Evolutionary conservation across 164 flowering plant genomes (phyloP).

Genomic region (Cinnamomum micranthum): DNA sequence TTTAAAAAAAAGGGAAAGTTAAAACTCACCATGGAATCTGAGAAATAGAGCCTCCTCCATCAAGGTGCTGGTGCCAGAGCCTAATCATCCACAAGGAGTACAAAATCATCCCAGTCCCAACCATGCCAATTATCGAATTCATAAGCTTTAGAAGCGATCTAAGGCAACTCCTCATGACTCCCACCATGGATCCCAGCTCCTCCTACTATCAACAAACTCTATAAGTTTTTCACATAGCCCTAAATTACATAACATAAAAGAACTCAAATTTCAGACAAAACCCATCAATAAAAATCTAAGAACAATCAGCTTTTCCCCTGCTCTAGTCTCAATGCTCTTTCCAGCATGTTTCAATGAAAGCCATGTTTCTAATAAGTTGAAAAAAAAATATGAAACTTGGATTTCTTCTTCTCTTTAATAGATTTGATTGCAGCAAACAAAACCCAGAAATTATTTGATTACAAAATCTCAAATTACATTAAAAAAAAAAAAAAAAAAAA

Average conservation of each 20-base stretch:
- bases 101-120: slow-evolving; percentile 34
- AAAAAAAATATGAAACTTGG: too few relatives aligned
- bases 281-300: neutral
- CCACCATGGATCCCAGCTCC: slow-evolving; percentile 27
- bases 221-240: neutral
- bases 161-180: slow-evolving; percentile 34
- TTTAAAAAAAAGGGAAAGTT: neutral
- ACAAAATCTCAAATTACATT: too few relatives aligned
- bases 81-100: slow-evolving; percentile 41
- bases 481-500: too few relatives aligned
- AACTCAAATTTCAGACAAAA: neutral
- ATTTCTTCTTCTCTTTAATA: too few relatives aligned
- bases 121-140: slow-evolving; percentile 39
- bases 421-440: too few relatives aligned
- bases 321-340: too few relatives aligned
- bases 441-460: too few relatives aligned
- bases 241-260: neutral
- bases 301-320: neutral
- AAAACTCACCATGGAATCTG: slow-evolving; percentile 39
- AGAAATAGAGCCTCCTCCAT: slow-evolving; percentile 6
- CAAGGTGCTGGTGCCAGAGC: slow-evolving; percentile 29
- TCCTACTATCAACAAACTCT: too few relatives aligned
- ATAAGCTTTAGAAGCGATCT: slow-evolving; percentile 36
- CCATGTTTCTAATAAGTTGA: too few relatives aligned
- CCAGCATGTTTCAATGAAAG: too few relatives aligned